Evolutionary conservation across 257 asterid species (phyloP), one percentile per base, ranked within the genome.

Genomic region (Solanum dulcamara): DNA sequence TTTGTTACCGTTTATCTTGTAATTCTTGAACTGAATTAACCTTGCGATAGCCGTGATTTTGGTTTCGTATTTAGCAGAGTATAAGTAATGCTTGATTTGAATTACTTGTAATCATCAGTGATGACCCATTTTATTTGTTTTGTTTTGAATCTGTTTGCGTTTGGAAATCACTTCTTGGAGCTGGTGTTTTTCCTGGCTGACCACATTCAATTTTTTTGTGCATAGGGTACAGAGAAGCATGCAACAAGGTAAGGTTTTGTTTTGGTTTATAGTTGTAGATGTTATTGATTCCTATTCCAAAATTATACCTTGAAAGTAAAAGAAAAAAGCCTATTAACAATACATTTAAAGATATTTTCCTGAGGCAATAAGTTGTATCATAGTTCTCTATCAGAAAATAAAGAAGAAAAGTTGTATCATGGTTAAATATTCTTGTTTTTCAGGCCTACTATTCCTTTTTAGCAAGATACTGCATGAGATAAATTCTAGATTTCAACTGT

Each of bases 221-320:
- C 79, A 24, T 93, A 93, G 97, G 95, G 87, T 68, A 85, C 74
- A 44, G 92, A 88, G 81, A 22, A 82, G 79, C 85, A 85, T 64
- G 88, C 86, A 24, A 88, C 91, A 66, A 92, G 95, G 96, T 93
- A 91, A 86, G 35, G 22, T 81, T 83, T 72, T 77, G 42, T 62
- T 28, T 91, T 37, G 5, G 68, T 81, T 80, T 81, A 59, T 62
- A 35, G 26, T 55, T 14, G 30, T 77, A 17, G 46, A 30, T 37
- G 55, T 24, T 84, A 40, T 83, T 53, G 75, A 48, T 37, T 32
- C 26, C 17, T 79, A 30, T 17, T 79, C 42, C 12, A 7, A 48
- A 48, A 72, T 72, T 72, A 1, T 72, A 6, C n/a, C 20, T 40
- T 72, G 81, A 40, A 40, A 40, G 40, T 40, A n/a, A 72, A n/a